Evolutionary conservation across 345 rosid species (phyloP).

Genomic region (Hibiscus mutabilis): DNA sequence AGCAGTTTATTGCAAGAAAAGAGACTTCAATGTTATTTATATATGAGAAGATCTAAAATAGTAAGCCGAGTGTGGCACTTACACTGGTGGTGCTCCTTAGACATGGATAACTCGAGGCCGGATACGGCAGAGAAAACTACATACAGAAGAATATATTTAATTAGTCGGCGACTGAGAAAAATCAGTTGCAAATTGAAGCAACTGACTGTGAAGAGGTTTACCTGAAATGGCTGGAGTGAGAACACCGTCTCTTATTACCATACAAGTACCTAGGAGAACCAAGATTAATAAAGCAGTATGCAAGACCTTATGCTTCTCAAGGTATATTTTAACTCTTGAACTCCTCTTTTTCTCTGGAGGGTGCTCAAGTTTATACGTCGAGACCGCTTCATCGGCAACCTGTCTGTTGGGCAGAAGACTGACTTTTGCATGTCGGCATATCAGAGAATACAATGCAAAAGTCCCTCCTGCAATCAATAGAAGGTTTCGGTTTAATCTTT

Average conservation of each 20-base stretch:
- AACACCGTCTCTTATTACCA: slow-evolving; percentile 98
- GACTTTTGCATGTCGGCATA: slow-evolving; percentile 91
- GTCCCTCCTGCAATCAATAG: slow-evolving; percentile 63
- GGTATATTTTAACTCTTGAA: slow-evolving; percentile 56
- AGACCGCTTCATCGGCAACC: slow-evolving; percentile 83
- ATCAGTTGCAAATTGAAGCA: background rate
- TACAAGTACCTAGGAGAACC: slow-evolving; percentile 99
- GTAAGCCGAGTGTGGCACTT: slow-evolving; percentile 30
- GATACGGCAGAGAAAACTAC: slow-evolving; percentile 96
- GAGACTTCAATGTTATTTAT: background rate
- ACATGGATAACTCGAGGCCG: slow-evolving; percentile 91
- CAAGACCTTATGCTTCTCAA: slow-evolving; percentile 75
- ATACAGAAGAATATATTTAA: slow-evolving; percentile 9
- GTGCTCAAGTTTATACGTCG: slow-evolving; percentile 86
- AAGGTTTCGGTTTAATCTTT: slow-evolving; percentile 1
- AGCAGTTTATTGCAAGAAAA: background rate
- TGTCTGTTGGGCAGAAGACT: slow-evolving; percentile 94
- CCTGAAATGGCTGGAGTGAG: slow-evolving; percentile 99
- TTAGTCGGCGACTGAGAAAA: background rate
- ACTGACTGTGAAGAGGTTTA: slow-evolving; percentile 16
- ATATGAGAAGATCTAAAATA: background rate
- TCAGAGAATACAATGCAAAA: slow-evolving; percentile 83
- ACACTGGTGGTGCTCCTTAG: slow-evolving; percentile 87
- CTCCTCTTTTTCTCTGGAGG: slow-evolving; percentile 57
- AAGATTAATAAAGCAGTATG: slow-evolving; percentile 87